phyloP scores from a whole-genome alignment of 805 yeast genomes.

The Ogataea methanolica region DNA sequence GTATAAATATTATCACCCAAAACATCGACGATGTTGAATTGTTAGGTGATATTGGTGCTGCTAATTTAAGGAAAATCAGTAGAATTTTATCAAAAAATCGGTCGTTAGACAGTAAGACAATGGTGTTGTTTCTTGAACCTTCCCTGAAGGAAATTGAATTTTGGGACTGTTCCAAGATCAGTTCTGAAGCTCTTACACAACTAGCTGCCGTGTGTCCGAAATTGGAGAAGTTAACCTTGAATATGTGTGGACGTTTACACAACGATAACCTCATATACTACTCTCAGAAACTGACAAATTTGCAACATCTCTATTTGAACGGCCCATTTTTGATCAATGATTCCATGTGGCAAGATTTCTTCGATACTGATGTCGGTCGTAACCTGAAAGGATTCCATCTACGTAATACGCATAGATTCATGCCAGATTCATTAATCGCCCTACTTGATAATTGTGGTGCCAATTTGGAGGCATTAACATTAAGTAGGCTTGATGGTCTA shows the following conservation, averaged over 20 bases:
- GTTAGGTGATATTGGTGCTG: constrained; percentile 80
- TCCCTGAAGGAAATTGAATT: constrained; percentile 56
- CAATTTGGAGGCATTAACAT: constrained; percentile 48
- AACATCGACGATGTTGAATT: constrained; percentile 73
- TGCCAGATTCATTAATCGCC: constrained; percentile 57
- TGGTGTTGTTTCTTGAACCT: constrained; percentile 68
- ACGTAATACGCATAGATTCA: constrained; percentile 79
- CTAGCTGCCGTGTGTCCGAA: constrained; percentile 80
- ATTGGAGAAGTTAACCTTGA: constrained; percentile 57
- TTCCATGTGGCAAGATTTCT: constrained; percentile 70
- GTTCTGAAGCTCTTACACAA: constrained; percentile 56
- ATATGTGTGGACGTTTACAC: constrained; percentile 92
- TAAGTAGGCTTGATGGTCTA: constrained; percentile 73
- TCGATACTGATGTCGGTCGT: constrained; percentile 47
- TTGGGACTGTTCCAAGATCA: constrained; percentile 89
- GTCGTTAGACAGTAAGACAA: constrained; percentile 66
- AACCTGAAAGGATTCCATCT: constrained; percentile 57
- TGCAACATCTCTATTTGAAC: constrained; percentile 61
- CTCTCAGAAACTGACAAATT: constrained; percentile 49
- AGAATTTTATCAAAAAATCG: constrained; percentile 79
- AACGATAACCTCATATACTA: constrained; percentile 68
- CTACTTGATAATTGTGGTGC: constrained; percentile 60
- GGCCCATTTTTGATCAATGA: constrained; percentile 88
- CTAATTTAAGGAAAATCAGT: constrained; percentile 66
- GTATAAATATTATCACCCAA: constrained; percentile 62